Conservation (phyloP, 805 yeast genomes). For the Suhomyces emberorum region DNA sequence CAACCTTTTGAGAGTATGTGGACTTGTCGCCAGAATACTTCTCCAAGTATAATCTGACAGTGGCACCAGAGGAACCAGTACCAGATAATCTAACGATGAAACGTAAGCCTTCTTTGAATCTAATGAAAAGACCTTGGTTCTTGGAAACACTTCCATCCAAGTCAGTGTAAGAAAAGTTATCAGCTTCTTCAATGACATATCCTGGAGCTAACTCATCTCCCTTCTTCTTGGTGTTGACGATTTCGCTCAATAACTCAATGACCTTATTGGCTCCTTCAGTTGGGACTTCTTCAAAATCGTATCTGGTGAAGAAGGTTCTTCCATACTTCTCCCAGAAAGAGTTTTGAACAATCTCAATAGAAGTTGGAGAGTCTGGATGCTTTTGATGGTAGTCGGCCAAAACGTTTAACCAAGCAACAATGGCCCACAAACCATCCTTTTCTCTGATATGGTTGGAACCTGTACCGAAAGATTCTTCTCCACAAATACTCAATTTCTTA, state of each 20-base stretch:
- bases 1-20: slow-evolving; percentile 51
- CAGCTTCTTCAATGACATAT: slow-evolving; percentile 66
- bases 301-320: slow-evolving; percentile 94
- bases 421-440: slow-evolving; percentile 97
- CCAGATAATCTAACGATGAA: slow-evolving; percentile 91
- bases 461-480: slow-evolving; percentile 97
- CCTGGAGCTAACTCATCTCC: slow-evolving; percentile 51
- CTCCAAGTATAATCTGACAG: slow-evolving; percentile 89
- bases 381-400: slow-evolving; percentile 74
- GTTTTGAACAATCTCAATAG: slow-evolving; percentile 76
- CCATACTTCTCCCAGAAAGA: slow-evolving; percentile 92
- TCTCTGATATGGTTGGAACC: slow-evolving; percentile 97
- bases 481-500: slow-evolving; percentile 90
- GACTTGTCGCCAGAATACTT: slow-evolving; percentile 64
- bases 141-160: slow-evolving; percentile 86
- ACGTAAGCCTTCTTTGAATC: slow-evolving; percentile 76
- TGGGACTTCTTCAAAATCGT: slow-evolving; percentile 84
- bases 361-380: slow-evolving; percentile 55
- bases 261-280: slow-evolving; percentile 71
- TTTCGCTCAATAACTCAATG: slow-evolving; percentile 42
- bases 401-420: slow-evolving; percentile 94
- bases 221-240: slow-evolving; percentile 29
- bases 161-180: slow-evolving; percentile 89
- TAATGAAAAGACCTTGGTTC: slow-evolving; percentile 86
- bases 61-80: slow-evolving; percentile 97